A percentile compares a stretch with the other conserved stretches of the same genome.
Evolutionary conservation across 345 rosid genomes (phyloP).

Genomic region (Gossypium mustelinum): DNA sequence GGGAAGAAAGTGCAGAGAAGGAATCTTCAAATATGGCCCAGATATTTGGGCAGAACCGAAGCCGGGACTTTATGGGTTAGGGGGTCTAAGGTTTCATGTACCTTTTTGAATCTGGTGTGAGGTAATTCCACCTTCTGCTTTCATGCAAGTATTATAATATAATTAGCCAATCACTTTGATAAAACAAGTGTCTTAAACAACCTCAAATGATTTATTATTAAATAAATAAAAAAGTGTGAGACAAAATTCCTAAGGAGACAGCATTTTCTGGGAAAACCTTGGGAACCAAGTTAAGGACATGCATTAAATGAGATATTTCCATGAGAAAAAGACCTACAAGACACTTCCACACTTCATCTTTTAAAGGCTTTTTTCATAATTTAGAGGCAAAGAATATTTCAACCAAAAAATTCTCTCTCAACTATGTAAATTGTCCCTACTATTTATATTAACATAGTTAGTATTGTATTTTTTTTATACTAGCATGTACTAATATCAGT

Average conservation of each 20-base stretch:
- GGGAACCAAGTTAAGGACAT: slow-evolving; percentile 24
- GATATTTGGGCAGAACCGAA: not conserved
- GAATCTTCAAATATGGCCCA: not conserved
- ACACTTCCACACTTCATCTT: not conserved
- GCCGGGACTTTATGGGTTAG: not conserved
- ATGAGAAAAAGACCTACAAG: not conserved
- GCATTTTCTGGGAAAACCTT: slow-evolving; percentile 13
- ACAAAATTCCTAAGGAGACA: slow-evolving; percentile 2
- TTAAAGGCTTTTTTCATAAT: slow-evolving; percentile 14
- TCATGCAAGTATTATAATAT: not conserved
- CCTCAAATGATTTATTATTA: not conserved
- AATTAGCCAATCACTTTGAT: slow-evolving; percentile 1
- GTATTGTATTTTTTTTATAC: too few relatives aligned
- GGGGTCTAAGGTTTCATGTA: not conserved
- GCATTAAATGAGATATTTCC: not conserved
- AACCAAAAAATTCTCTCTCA: not conserved
- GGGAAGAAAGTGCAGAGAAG: not conserved
- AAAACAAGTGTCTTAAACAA: not conserved
- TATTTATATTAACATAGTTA: too few relatives aligned
- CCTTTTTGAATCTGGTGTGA: not conserved
- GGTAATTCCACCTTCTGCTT: not conserved
- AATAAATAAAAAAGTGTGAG: not conserved
- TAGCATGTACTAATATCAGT: too few relatives aligned
- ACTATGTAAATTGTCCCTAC: too few relatives aligned
- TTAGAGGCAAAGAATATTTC: slow-evolving; percentile 37